Evolutionary conservation across 768 basidiomycete genomes (phyloP).

Genomic region (Thelephora ganbajun): DNA sequence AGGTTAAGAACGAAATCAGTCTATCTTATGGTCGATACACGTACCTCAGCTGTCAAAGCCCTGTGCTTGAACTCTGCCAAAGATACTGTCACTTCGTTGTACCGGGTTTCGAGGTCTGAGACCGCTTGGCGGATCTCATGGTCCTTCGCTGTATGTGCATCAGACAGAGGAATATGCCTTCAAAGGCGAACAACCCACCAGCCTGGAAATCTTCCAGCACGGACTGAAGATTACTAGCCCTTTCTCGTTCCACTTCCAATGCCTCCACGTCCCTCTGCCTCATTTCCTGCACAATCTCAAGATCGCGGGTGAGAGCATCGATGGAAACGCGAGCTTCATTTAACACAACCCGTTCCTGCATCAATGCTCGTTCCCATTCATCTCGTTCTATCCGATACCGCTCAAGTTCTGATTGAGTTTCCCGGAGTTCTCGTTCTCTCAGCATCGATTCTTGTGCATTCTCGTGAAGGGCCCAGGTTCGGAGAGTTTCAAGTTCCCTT

Average conservation of each 20-base stretch:
- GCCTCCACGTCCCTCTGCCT: conserved; percentile 40
- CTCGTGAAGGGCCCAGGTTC: conserved; percentile 50
- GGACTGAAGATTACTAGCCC: conserved; percentile 72
- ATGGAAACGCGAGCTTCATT: conserved; percentile 55
- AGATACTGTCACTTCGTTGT: conserved; percentile 52
- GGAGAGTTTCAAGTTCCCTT: conserved; percentile 53
- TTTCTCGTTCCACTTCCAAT: conserved; percentile 58
- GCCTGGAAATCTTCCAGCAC: conserved; percentile 93
- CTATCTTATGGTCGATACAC: conserved; percentile 5
- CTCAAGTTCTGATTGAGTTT: conserved; percentile 79
- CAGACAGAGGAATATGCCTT: background rate
- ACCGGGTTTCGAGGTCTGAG: background rate
- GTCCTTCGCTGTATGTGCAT: conserved; percentile 43
- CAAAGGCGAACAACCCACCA: conserved; percentile 27
- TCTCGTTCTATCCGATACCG: conserved; percentile 71
- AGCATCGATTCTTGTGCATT: conserved; percentile 53
- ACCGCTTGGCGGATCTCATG: conserved; percentile 45
- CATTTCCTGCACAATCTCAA: conserved; percentile 51
- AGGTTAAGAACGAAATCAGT: conserved; percentile 1
- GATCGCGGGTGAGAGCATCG: conserved; percentile 43
- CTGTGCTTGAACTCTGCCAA: conserved; percentile 87
- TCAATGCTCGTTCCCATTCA: conserved; percentile 48
- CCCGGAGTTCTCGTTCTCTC: conserved; percentile 71
- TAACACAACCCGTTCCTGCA: conserved; percentile 51
- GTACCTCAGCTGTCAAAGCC: conserved; percentile 76